A percentile compares a stretch with the other conserved stretches of the same genome.
These are phyloP conservation scores for Trypanosoma rangeli DNA, from an alignment of 208 protist species.

Conservation along the genomic window DNA sequence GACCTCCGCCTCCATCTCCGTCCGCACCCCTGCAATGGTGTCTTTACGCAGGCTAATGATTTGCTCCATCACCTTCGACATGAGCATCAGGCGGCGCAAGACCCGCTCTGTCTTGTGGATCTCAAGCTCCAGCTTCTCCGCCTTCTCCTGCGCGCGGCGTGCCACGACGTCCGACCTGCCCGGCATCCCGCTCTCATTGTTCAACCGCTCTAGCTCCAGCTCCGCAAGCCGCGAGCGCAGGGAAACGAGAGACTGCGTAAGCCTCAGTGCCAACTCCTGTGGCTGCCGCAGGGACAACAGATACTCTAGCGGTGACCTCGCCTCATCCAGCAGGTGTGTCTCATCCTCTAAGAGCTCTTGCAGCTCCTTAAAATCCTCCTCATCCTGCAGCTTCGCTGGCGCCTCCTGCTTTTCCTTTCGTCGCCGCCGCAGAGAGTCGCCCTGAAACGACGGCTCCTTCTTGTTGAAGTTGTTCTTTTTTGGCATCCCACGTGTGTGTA, in stretches of 20 bases:
- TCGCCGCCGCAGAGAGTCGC: not conserved
- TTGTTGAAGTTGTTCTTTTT: not conserved
- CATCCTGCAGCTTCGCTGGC: not conserved
- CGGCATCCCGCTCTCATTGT: constrained; percentile 17
- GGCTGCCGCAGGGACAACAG: constrained; percentile 34
- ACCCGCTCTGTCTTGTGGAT: constrained; percentile 52
- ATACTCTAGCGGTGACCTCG: constrained; percentile 1
- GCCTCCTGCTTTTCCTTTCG: not conserved
- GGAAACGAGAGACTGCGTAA: constrained; percentile 48
- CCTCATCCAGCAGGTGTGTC: not conserved
- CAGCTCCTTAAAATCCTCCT: not conserved
- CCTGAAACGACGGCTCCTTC: not conserved
- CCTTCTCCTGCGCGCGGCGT: constrained; percentile 50
- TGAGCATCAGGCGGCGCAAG: constrained; percentile 44
- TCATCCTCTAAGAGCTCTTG: not conserved
- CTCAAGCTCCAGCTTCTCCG: constrained; percentile 52
- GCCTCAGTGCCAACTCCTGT: constrained; percentile 48
- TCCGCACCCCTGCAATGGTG: constrained; percentile 27
- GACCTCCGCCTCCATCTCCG: constrained; percentile 48
- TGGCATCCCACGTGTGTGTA: not conserved
- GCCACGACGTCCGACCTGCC: constrained; percentile 18
- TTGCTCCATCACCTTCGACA: constrained; percentile 55
- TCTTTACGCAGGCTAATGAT: constrained; percentile 38
- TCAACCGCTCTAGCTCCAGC: constrained; percentile 45
- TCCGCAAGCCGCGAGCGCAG: constrained; percentile 48